phyloP scores from a whole-genome alignment of 345 rosid species.

The Draba incana region DNA sequence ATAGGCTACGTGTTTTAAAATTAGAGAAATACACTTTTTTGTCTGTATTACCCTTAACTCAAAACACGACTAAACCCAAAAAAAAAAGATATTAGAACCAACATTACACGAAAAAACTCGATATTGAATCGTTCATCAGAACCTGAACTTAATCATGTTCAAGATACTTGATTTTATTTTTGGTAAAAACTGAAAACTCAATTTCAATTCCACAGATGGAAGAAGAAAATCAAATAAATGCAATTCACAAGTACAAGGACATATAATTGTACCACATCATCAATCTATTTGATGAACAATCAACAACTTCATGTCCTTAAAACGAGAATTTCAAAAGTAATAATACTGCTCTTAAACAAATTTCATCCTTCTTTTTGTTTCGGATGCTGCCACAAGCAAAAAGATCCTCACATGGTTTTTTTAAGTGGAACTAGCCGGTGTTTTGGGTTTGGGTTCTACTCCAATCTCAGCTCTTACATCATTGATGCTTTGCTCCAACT shows the following conservation, averaged over 20 bases:
- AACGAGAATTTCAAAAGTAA: conserved; percentile 12
- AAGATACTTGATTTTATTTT: too few species aligned
- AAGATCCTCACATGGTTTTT: background rate
- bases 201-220: too few species aligned
- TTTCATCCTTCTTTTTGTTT: background rate
- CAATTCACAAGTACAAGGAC: conserved; percentile 2
- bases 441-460: conserved; percentile 63
- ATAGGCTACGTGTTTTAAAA: too few species aligned
- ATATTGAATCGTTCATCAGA: too few species aligned
- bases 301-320: conserved; percentile 33
- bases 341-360: conserved; percentile 18
- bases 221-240: background rate
- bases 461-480: conserved; percentile 82
- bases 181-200: too few species aligned
- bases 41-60: too few species aligned
- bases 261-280: conserved; percentile 27
- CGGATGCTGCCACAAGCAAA: too few species aligned
- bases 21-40: too few species aligned
- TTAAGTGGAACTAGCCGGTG: conserved; percentile 48
- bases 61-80: too few species aligned
- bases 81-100: too few species aligned
- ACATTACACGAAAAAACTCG: too few species aligned
- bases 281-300: conserved; percentile 32
- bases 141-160: too few species aligned
- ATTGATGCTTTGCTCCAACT: conserved; percentile 83